Percentiles rank a stretch among this genome's conserved stretches.
These are phyloP conservation scores for Claviceps capensis DNA, from an alignment of 2,329 filamentous ascomycete genomes.

Conservation along the genomic window DNA sequence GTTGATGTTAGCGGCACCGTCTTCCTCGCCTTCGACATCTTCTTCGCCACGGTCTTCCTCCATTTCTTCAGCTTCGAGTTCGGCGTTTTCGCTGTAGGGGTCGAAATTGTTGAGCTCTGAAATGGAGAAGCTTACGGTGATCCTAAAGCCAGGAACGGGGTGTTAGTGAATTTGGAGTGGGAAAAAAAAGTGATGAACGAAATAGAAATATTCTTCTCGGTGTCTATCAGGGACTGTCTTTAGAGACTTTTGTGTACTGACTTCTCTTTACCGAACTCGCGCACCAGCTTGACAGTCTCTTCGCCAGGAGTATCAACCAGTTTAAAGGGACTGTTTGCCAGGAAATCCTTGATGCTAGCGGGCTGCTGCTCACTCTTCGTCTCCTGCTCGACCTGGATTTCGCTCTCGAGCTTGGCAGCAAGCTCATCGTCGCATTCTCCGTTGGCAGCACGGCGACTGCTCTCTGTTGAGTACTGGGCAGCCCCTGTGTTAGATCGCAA, in stretches of 20 bases:
- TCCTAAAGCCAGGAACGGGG: constrained; percentile 14
- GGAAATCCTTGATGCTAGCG: constrained; percentile 71
- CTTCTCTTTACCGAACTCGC: constrained; percentile 80
- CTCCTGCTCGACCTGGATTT: constrained; percentile 73
- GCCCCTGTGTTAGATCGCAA: constrained; percentile 22
- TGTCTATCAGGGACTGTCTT: too few species aligned
- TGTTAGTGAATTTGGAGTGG: not conserved
- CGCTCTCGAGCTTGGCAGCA: constrained; percentile 69
- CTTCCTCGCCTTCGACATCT: constrained; percentile 33
- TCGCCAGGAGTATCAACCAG: constrained; percentile 69
- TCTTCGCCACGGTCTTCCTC: constrained; percentile 35
- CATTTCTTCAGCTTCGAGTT: constrained; percentile 26
- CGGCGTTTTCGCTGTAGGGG: constrained; percentile 23
- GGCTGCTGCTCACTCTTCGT: constrained; percentile 63
- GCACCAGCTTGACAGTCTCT: constrained; percentile 76
- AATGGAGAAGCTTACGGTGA: constrained; percentile 30
- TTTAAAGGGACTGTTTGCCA: constrained; percentile 75
- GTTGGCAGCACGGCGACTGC: constrained; percentile 25
- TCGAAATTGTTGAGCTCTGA: constrained; percentile 27
- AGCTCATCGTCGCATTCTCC: constrained; percentile 63
- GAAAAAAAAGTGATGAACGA: too few species aligned
- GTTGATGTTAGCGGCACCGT: constrained; percentile 60
- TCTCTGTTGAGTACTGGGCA: constrained; percentile 33
- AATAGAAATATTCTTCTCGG: too few species aligned
- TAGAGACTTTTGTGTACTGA: constrained; percentile 26